Evolutionary conservation across 2,329 filamentous ascomycete genomes (phyloP), one percentile per base, ranked within the genome.

Genomic region (Botrytis hyacinthi): DNA sequence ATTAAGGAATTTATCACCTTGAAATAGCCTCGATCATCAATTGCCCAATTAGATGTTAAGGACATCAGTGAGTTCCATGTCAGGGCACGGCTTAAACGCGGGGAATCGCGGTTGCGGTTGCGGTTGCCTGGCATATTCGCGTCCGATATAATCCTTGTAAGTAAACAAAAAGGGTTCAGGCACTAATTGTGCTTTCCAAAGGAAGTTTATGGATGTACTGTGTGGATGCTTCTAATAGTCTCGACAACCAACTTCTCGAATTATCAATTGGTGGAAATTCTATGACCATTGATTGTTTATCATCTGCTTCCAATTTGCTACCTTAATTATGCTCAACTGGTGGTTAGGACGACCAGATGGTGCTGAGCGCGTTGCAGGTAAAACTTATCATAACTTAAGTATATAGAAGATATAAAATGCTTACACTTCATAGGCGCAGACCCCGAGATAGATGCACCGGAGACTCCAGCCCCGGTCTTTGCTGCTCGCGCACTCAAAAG

Each of bases 391-490:
- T 8, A 32, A 37, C 2, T 57, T 32, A 40, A 22, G 22, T 40
- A 37, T 61, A n/a, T n/a, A n/a, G 35, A n/a, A 40, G 22, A 18
- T 18, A 9, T 26, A 14, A 32, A 70, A 46, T 61, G 29, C 67
- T 62, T 35, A 61, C n/a, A 61, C 20, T 14, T 14, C 22, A 42
- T 22, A 73, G 71, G 54, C 18, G 29, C 40, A 32, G 71, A 73
- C 42, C 71, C 71, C 2, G 71, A 73, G 40, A 48, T 35, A 44
- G 89, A 91, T 26, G 84, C 84, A 46, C 89, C 89, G 57, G 89
- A 91, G 77, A 92, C 90, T 26, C 90, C 90, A 10, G 90, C 88
- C 0, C 89, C 90, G 2, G 86, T 91, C 0, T 92, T 92, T 79
- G 90, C 89, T 3, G 89, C 89, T 54, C 86, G 90, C 74, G 90